A percentile compares a stretch with the other conserved stretches of the same genome.
phyloP scores from a whole-genome alignment of 371 early-diverging fungal genomes.

The Lichtheimia hyalospora region DNA sequence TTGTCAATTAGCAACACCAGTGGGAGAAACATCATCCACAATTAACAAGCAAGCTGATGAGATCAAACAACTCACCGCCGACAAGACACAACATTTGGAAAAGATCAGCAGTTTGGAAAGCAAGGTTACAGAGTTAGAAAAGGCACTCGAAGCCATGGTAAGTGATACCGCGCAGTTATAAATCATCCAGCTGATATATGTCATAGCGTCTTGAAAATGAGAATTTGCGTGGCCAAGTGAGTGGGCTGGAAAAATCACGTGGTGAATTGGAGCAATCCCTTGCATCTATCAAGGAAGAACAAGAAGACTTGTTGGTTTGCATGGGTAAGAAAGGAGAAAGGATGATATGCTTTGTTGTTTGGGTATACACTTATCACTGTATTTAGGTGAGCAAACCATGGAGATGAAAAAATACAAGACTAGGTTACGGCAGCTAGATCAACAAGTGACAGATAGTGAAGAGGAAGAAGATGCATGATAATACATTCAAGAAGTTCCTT shows the following conservation, averaged over 20 bases:
- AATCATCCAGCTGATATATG: background rate
- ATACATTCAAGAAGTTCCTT: no score
- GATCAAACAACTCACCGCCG: conserved; percentile 26
- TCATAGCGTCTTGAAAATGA: conserved; percentile 10
- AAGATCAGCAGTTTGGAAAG: conserved; percentile 8
- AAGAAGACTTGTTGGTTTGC: conserved; percentile 88
- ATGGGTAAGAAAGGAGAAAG: conserved; percentile 50
- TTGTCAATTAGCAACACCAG: background rate
- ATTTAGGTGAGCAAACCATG: conserved; percentile 69
- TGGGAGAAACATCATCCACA: conserved; percentile 10
- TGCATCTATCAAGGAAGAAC: conserved; percentile 69
- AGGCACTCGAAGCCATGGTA: conserved; percentile 24
- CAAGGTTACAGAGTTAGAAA: conserved; percentile 28
- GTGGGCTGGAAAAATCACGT: conserved; percentile 40
- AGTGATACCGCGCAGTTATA: background rate
- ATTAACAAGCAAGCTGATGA: conserved; percentile 47
- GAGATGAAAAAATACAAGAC: conserved; percentile 60
- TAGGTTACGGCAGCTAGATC: conserved; percentile 61
- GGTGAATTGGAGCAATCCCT: conserved; percentile 13
- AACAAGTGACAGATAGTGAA: conserved; percentile 62
- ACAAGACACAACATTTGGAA: conserved; percentile 13
- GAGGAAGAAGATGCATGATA: conserved; percentile 40
- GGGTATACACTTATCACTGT: background rate
- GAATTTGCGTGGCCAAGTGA: conserved; percentile 7
- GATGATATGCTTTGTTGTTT: background rate